Evolutionary conservation across 495 filamentous ascomycete genomes (phyloP).

Genomic region (Immersiella caudata): DNA sequence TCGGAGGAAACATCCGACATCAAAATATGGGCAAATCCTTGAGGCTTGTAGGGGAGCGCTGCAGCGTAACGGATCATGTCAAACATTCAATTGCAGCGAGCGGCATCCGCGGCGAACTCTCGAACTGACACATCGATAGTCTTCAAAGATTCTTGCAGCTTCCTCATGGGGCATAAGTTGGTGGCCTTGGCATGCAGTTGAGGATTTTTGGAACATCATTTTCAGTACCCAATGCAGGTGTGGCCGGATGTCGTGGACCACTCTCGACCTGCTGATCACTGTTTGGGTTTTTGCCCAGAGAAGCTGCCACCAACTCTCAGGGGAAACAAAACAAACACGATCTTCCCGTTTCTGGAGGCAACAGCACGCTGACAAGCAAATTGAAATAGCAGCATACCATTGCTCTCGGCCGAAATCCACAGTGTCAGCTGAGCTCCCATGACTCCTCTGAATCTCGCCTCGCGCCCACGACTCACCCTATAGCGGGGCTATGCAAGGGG

Average conservation of each 20-base stretch:
- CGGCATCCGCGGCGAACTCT: background rate
- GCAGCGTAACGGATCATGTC: background rate
- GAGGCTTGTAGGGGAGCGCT: background rate
- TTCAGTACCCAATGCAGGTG: background rate
- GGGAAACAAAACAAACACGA: background rate
- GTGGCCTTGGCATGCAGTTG: background rate
- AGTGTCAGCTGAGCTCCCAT: background rate
- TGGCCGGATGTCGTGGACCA: background rate
- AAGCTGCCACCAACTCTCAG: background rate
- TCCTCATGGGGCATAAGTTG: background rate
- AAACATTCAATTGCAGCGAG: background rate
- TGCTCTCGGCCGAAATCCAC: background rate
- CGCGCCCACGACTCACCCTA: background rate
- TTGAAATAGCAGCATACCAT: background rate
- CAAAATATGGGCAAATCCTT: background rate
- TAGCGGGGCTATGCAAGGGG: conserved; percentile 17
- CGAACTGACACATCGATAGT: background rate
- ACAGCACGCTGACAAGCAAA: background rate
- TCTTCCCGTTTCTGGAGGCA: background rate
- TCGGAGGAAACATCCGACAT: background rate
- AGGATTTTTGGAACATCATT: background rate
- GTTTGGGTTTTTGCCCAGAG: background rate
- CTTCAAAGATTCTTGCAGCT: background rate
- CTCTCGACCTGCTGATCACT: background rate
- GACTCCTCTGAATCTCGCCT: background rate